phyloP scores from a whole-genome alignment of 2,329 filamentous ascomycete species.

The Alternaria triticimaculans region DNA sequence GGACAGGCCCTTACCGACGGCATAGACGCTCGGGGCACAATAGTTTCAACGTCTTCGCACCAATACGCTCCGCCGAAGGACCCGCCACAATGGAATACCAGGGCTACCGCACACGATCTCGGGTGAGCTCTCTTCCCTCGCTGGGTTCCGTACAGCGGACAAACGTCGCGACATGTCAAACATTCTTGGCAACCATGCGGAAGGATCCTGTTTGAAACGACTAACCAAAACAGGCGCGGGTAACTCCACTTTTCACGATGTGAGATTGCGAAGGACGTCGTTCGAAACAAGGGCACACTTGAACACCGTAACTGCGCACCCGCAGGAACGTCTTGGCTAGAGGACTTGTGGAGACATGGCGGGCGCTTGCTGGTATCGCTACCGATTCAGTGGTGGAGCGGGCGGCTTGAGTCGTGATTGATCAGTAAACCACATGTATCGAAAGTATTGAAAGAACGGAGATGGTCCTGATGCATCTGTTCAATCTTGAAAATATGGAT shows the following conservation, averaged over 20 bases:
- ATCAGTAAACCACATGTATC: neutral
- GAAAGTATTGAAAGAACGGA: neutral
- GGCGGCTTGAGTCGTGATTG: neutral
- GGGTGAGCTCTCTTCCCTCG: neutral
- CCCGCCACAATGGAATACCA: slow-evolving; percentile 2
- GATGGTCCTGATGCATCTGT: neutral
- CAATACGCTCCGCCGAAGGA: slow-evolving; percentile 7
- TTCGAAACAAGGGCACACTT: slow-evolving; percentile 23
- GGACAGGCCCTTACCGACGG: slow-evolving; percentile 6
- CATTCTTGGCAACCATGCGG: slow-evolving; percentile 8
- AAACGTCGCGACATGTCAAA: slow-evolving; percentile 8
- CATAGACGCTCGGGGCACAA: slow-evolving; percentile 8
- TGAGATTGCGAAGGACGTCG: slow-evolving; percentile 12
- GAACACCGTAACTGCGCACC: slow-evolving; percentile 8
- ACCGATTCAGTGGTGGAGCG: neutral
- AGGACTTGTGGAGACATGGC: slow-evolving; percentile 2
- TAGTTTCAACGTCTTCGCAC: slow-evolving; percentile 17
- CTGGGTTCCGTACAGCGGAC: slow-evolving; percentile 6
- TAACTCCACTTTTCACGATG: slow-evolving; percentile 23
- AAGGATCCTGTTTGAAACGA: slow-evolving; percentile 25
- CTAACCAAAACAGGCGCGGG: slow-evolving; percentile 11
- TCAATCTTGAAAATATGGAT: neutral
- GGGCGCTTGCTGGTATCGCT: neutral
- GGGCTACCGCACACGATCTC: slow-evolving; percentile 11
- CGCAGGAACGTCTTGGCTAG: slow-evolving; percentile 9